Evolutionary conservation across 139 green algal genomes (phyloP).

Genomic region (Spirogloea muscicola): DNA sequence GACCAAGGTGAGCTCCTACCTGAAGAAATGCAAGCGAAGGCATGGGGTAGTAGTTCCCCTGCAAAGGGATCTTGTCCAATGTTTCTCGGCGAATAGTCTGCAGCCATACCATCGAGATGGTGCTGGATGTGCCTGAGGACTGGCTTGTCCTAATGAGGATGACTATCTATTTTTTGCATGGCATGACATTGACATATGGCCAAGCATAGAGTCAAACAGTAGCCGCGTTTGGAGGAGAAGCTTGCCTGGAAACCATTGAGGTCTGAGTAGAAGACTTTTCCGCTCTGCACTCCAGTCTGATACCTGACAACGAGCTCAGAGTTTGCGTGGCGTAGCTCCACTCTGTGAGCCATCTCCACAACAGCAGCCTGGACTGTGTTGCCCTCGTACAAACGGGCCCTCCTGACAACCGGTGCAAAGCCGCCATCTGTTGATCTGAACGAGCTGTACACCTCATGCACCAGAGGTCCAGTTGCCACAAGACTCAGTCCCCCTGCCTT

Average conservation of each 20-base stretch:
- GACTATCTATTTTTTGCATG: no score
- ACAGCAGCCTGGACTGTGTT: neutral
- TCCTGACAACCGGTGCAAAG: neutral
- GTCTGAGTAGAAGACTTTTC: slow-evolving; percentile 24
- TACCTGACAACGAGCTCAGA: slow-evolving; percentile 45
- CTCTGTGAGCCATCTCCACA: neutral
- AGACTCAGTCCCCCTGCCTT: neutral
- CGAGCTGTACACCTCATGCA: slow-evolving; percentile 19
- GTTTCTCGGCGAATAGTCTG: slow-evolving; percentile 18
- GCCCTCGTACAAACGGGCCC: neutral
- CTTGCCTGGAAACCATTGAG: slow-evolving; percentile 40
- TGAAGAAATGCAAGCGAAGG: slow-evolving; percentile 32
- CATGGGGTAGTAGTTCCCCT: slow-evolving; percentile 50
- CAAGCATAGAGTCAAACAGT: no score
- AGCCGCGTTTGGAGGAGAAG: no score
- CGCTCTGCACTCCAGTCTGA: neutral
- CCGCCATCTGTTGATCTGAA: slow-evolving; percentile 1
- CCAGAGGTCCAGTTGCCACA: neutral
- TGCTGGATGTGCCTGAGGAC: no score
- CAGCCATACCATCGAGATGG: no score
- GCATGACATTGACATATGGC: no score
- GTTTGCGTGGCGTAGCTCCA: slow-evolving; percentile 2
- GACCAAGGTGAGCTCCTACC: neutral
- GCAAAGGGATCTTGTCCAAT: slow-evolving; percentile 42
- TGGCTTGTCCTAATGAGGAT: no score